Evolutionary conservation across 202 grass and related monocot genomes (phyloP).

Genomic region (Cymbopogon flexuosus): DNA sequence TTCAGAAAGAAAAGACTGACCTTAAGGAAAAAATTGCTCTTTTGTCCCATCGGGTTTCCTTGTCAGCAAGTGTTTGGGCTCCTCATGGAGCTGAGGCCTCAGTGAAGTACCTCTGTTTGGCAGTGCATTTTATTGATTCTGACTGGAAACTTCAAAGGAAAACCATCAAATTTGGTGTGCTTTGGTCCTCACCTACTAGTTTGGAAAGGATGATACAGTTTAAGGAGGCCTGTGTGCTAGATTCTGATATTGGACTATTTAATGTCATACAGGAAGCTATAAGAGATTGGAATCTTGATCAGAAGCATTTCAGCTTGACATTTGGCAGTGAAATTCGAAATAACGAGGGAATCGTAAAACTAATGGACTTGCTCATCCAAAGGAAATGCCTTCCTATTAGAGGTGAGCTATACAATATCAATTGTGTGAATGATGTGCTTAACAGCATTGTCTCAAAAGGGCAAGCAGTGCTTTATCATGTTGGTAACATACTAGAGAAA

Average conservation of each 20-base stretch:
- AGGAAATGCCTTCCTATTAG: constrained; percentile 37
- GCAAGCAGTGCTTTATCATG: constrained; percentile 32
- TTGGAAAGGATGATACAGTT: constrained; percentile 46
- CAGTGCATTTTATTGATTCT: constrained; percentile 43
- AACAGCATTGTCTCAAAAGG: constrained; percentile 37
- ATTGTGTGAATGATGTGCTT: constrained; percentile 40
- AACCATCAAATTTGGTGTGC: constrained; percentile 55
- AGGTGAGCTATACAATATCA: constrained; percentile 44
- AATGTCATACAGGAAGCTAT: constrained; percentile 52
- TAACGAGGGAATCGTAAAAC: constrained; percentile 6
- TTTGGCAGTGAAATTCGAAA: constrained; percentile 34
- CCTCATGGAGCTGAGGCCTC: constrained; percentile 32
- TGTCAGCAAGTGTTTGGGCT: constrained; percentile 50
- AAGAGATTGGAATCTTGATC: constrained; percentile 59
- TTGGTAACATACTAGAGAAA: constrained; percentile 35
- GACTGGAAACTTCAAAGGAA: constrained; percentile 55
- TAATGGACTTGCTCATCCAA: constrained; percentile 38
- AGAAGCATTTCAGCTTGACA: constrained; percentile 45
- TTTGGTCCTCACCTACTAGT: constrained; percentile 33
- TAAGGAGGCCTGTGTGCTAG: constrained; percentile 39
- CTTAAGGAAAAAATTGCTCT: constrained; percentile 45
- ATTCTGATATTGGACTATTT: constrained; percentile 34
- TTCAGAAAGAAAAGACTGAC: constrained; percentile 49
- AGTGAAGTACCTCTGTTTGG: constrained; percentile 43
- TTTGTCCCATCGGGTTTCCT: constrained; percentile 38